These are phyloP conservation scores for Margaritispora aquatica DNA, from an alignment of 495 filamentous ascomycete genomes.

Conservation along the genomic window DNA sequence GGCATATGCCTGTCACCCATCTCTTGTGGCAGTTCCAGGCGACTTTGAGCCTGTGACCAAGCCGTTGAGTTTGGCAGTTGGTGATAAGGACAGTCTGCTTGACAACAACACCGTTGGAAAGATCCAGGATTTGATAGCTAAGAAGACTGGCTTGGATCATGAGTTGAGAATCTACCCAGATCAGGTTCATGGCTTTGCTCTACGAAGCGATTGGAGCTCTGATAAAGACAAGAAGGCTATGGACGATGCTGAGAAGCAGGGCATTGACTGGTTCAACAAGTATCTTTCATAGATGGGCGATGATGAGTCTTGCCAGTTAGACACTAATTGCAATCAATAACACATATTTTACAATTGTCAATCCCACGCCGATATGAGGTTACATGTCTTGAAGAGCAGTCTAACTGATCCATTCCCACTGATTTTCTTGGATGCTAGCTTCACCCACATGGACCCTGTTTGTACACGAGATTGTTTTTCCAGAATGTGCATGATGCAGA, in stretches of 20 bases:
- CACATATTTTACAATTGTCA: too few species aligned
- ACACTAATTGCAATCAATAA: too few species aligned
- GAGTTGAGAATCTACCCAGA: conserved; percentile 37
- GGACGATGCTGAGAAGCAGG: conserved; percentile 37
- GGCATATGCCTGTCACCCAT: conserved; percentile 30
- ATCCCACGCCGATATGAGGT: too few species aligned
- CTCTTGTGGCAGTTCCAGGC: conserved; percentile 30
- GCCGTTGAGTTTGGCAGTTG: conserved; percentile 28
- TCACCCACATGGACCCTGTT: too few species aligned
- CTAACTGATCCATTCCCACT: too few species aligned
- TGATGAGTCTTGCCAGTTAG: too few species aligned
- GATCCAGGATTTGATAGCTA: conserved; percentile 28
- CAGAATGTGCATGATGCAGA: too few species aligned
- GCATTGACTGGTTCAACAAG: conserved; percentile 37
- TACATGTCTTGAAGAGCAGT: too few species aligned
- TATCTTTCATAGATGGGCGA: too few species aligned
- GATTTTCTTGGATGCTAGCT: too few species aligned
- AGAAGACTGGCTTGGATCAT: conserved; percentile 28
- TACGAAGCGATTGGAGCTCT: conserved; percentile 36
- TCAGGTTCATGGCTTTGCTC: conserved; percentile 38
- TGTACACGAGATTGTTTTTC: too few species aligned
- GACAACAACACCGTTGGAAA: conserved; percentile 22
- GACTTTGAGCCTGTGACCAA: conserved; percentile 34
- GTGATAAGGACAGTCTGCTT: conserved; percentile 29
- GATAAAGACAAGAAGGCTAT: conserved; percentile 41